Base-by-base conservation (phyloP, 2,329 filamentous ascomycete species). In the Apiospora rasikravindrae region DNA sequence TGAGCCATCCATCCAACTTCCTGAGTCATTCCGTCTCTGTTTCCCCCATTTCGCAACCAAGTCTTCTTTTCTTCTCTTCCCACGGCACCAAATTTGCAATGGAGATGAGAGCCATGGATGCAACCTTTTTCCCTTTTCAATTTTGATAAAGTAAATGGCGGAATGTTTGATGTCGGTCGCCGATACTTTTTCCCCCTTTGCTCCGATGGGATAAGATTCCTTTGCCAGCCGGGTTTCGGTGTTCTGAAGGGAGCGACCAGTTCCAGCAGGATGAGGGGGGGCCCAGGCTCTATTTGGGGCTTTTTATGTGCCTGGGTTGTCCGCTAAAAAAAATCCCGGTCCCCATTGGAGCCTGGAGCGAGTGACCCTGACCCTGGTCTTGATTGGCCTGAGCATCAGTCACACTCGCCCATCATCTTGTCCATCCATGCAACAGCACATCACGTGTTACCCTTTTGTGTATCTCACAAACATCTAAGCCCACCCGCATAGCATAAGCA, bases 281-380 rank as follows among this genome's bases (percentile, higher is more conserved):
- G 83, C 81, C 80, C 78, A 80, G 82, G 82, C 81, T 83, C 84
- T 88, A 87, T 89, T 87, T 89, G 87, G 86, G 82, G 84, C 83
- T 84, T 86, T 84, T 88, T 88, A 86, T 83, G 77, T 79, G 80
- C 77, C 75, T 40, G 74, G 75, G 72, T 77, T 80, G 77, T 77
- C 78, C 75, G 72, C 75, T 71, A 74, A 74, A 73, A 73, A 37
- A 69, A 49, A 26, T 71, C 69, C 70, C 33, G 71, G 74, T 42
- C 73, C 73, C 57, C 57, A 64, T 64, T 64, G 57, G 57, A 64
- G 57, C 57, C 57, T 64, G 57, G 57, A 64, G 57, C 11, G 57
- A 64, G 40, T 40, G 57, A 64, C 57, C 57, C 57, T 64, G 57
- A 64, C 57, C 57, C 57, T n/a, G 57, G 57, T 64, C 33, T 40